These are phyloP conservation scores for Gleditsia sinensis DNA, from an alignment of 306 rosid species.

Conservation along the genomic window DNA sequence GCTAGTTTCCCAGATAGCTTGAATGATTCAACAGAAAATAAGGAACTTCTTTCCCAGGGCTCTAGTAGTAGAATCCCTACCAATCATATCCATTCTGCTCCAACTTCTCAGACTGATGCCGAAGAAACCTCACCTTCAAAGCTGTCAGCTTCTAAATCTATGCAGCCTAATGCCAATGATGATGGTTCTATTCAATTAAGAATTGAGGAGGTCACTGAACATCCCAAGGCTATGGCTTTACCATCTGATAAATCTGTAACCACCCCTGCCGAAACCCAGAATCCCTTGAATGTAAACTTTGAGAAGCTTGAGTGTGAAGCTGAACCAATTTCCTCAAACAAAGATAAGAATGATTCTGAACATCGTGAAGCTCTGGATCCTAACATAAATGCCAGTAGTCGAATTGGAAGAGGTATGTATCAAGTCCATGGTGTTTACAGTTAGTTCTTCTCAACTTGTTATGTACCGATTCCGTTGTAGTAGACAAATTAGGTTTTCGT, in stretches of 20 bases:
- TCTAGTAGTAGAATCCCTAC: constrained; percentile 44
- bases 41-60: constrained; percentile 52
- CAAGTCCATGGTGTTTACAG: neutral
- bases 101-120: constrained; percentile 45
- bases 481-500: constrained; percentile 22
- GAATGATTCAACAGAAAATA: constrained; percentile 56
- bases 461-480: constrained; percentile 15
- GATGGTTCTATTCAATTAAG: constrained; percentile 40
- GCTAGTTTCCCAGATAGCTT: constrained; percentile 68
- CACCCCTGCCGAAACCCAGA: constrained; percentile 39
- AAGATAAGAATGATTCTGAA: constrained; percentile 57
- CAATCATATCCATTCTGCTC: constrained; percentile 34
- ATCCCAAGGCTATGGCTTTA: constrained; percentile 35
- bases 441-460: constrained; percentile 10
- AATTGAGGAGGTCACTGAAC: constrained; percentile 48
- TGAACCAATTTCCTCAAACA: constrained; percentile 51
- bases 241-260: constrained; percentile 47
- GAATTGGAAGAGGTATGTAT: constrained; percentile 70
- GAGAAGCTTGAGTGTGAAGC: constrained; percentile 48
- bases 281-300: constrained; percentile 39
- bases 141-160: constrained; percentile 42
- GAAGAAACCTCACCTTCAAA: constrained; percentile 48
- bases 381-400: constrained; percentile 49
- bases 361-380: constrained; percentile 53
- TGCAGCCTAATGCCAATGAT: constrained; percentile 39